Percentiles rank a stretch among this genome's conserved stretches.
Conservation (phyloP, 257 asterid genomes). For the Petunia axillaris region DNA sequence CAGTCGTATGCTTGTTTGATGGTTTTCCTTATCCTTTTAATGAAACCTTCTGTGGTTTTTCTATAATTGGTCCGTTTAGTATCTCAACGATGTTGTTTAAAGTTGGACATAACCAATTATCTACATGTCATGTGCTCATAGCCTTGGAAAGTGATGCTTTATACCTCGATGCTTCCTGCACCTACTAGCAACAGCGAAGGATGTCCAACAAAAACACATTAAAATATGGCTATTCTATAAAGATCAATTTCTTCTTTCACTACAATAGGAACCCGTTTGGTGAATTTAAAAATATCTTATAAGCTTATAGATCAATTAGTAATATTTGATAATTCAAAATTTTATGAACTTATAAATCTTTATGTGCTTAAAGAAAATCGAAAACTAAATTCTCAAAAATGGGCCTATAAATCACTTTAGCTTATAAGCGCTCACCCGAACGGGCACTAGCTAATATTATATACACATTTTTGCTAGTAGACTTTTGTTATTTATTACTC, state of each 20-base stretch:
- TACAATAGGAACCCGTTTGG: not conserved
- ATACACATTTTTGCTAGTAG: not conserved
- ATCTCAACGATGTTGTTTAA: not conserved
- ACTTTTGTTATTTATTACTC: not conserved
- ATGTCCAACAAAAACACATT: not conserved
- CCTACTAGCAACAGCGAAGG: not conserved
- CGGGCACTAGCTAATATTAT: not conserved
- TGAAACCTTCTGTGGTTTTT: not conserved
- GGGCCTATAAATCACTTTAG: too few relatives aligned
- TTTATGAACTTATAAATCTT: too few relatives aligned
- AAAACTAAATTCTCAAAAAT: too few relatives aligned
- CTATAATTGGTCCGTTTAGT: conserved; percentile 10
- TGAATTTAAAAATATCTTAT: too few relatives aligned
- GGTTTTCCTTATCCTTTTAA: not conserved
- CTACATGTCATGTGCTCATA: not conserved
- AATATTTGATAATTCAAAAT: too few relatives aligned
- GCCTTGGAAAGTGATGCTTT: not conserved
- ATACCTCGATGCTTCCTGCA: not conserved
- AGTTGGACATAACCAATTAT: not conserved
- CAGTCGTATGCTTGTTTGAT: conserved; percentile 3
- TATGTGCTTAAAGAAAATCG: too few relatives aligned
- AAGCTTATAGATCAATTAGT: too few relatives aligned
- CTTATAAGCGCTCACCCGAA: too few relatives aligned
- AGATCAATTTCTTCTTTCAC: not conserved
- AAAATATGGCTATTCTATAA: not conserved